Evolutionary conservation across 345 rosid genomes (phyloP).

Genomic region (Gynandropsis gynandra): DNA sequence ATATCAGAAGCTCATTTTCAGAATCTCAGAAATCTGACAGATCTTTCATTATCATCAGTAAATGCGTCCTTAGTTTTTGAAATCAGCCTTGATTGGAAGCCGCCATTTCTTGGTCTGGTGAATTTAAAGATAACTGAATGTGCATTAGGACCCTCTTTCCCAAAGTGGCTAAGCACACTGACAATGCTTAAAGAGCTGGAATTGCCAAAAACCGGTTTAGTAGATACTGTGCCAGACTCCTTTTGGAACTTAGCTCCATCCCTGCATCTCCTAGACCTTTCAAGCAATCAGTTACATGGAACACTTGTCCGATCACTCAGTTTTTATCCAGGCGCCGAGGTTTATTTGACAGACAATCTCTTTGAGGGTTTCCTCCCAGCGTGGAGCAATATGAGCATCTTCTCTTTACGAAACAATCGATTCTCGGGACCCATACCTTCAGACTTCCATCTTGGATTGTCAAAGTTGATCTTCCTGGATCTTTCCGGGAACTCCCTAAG

Average conservation of each 20-base stretch:
- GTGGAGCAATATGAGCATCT: not conserved
- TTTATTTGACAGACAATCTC: not conserved
- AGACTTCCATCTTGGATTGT: not conserved
- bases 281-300: too few species aligned
- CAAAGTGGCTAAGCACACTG: constrained; percentile 28
- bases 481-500: not conserved
- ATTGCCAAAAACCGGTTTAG: too few species aligned
- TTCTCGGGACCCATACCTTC: constrained; percentile 14
- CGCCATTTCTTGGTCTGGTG: constrained; percentile 1
- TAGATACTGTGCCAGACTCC: too few species aligned
- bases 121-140: constrained; percentile 30
- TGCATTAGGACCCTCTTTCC: constrained; percentile 32
- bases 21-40: constrained; percentile 20
- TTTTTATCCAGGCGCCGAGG: too few species aligned
- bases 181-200: not conserved
- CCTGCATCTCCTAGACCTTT: too few species aligned
- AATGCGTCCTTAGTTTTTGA: constrained; percentile 22
- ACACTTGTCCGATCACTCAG: too few species aligned
- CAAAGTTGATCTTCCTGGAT: not conserved
- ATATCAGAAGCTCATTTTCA: constrained; percentile 29
- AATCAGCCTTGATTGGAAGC: constrained; percentile 16
- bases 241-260: too few species aligned
- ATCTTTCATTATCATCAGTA: constrained; percentile 22
- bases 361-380: not conserved
- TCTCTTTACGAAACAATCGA: not conserved